Percentiles rank a stretch among this genome's conserved stretches.
These are phyloP conservation scores for Lodderomyces beijingensis DNA, from an alignment of 1,139 yeast genomes.

Conservation along the genomic window DNA sequence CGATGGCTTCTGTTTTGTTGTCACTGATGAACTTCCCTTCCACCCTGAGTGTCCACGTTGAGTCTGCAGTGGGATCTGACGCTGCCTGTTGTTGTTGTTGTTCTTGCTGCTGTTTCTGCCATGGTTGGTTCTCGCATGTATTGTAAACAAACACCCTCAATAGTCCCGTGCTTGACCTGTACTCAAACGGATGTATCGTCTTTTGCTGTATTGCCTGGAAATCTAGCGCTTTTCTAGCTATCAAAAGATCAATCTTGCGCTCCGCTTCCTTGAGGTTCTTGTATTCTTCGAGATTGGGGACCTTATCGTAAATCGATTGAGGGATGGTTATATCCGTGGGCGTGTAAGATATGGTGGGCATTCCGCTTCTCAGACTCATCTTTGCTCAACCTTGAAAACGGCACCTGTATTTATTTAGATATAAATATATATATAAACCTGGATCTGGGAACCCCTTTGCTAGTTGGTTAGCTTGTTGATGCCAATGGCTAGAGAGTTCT, in stretches of 20 bases:
- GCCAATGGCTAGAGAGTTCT: no score
- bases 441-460: no score
- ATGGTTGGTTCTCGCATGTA: constrained; percentile 81
- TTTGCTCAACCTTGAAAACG: no score
- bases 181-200: constrained; percentile 39
- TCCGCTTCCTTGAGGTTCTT: constrained; percentile 74
- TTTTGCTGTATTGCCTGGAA: constrained; percentile 67
- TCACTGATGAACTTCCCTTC: constrained; percentile 72
- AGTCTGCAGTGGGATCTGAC: constrained; percentile 28
- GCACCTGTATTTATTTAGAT: no score
- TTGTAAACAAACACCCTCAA: constrained; percentile 82
- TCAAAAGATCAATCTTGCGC: constrained; percentile 70
- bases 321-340: constrained; percentile 77
- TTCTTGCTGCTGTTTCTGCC: constrained; percentile 55
- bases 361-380: constrained; percentile 6
- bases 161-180: constrained; percentile 47
- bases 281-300: constrained; percentile 74
- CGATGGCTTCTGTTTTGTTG: constrained; percentile 10
- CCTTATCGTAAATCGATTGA: constrained; percentile 49
- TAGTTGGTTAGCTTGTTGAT: no score
- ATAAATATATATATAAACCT: no score
- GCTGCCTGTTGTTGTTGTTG: constrained; percentile 15
- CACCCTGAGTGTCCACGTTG: constrained; percentile 81
- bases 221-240: constrained; percentile 80
- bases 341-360: constrained; percentile 43